A percentile compares a stretch with the other conserved stretches of the same genome.
Evolutionary conservation across 1,284 basidiomycete species (phyloP).

Genomic region (Cutaneotrichosporon dermatis): DNA sequence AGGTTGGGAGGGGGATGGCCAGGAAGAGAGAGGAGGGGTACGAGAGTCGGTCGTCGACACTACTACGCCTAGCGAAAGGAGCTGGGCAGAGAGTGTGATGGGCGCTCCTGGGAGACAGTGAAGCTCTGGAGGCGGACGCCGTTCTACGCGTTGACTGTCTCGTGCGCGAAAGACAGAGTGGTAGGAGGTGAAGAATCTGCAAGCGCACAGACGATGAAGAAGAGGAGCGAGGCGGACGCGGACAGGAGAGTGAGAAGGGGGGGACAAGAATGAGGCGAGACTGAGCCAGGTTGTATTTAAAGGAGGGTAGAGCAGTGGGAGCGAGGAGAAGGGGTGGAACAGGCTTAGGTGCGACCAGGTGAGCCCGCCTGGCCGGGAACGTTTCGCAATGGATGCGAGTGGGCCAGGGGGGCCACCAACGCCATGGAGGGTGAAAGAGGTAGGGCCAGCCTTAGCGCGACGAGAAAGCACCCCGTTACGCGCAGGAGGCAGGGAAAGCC

Average conservation of each 20-base stretch:
- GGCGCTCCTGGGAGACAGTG: neutral
- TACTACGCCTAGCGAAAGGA: slow-evolving; percentile 3
- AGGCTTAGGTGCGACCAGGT: slow-evolving; percentile 4
- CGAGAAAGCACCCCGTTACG: slow-evolving; percentile 14
- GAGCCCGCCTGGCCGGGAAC: slow-evolving; percentile 14
- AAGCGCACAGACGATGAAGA: neutral
- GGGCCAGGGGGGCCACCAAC: slow-evolving; percentile 11
- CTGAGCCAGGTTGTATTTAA: slow-evolving; percentile 12
- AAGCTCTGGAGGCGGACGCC: neutral
- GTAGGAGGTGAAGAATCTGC: neutral
- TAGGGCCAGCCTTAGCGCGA: slow-evolving; percentile 17
- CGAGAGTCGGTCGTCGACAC: neutral
- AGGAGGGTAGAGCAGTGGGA: slow-evolving; percentile 8
- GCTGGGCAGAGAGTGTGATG: slow-evolving; percentile 4
- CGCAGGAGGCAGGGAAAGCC: slow-evolving; percentile 9
- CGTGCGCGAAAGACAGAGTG: neutral
- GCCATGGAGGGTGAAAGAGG: slow-evolving; percentile 7
- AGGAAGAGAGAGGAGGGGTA: slow-evolving; percentile 1
- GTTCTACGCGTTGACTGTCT: neutral
- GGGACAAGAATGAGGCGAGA: slow-evolving; percentile 1
- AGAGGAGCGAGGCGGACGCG: neutral
- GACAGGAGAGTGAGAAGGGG: neutral
- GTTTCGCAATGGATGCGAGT: slow-evolving; percentile 21
- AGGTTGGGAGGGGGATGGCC: neutral
- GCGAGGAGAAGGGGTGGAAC: neutral